Conservation (phyloP, 2,329 filamentous ascomycete species). For the Pseudocercospora pini-densiflorae region DNA sequence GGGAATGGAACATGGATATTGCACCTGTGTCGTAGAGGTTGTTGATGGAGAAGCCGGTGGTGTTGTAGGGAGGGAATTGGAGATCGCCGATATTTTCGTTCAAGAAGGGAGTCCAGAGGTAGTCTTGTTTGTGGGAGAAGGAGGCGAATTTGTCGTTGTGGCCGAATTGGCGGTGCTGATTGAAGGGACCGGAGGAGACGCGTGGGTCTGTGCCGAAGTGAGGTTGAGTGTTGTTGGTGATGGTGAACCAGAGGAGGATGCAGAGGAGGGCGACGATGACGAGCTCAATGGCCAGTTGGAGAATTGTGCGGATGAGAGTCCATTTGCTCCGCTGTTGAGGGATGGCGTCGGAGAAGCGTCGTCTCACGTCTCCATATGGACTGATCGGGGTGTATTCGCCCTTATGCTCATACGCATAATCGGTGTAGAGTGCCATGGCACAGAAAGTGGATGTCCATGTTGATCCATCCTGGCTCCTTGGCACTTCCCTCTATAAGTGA, state of each 20-base stretch:
- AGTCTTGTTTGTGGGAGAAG: constrained; percentile 6
- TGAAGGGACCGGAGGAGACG: not conserved
- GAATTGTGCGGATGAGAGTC: not conserved
- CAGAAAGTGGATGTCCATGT: not conserved
- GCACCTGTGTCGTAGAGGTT: not conserved
- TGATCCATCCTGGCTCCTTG: not conserved
- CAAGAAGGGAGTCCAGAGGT: constrained; percentile 9
- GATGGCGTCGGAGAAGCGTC: not conserved
- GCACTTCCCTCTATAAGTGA: not conserved
- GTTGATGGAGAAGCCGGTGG: not conserved
- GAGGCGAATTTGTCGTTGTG: constrained; percentile 13
- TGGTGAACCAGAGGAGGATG: not conserved
- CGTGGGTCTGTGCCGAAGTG: not conserved
- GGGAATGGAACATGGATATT: constrained; percentile 13
- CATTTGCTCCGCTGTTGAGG: not conserved
- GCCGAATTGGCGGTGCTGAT: constrained; percentile 1
- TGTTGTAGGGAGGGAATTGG: constrained; percentile 14
- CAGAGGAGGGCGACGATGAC: not conserved
- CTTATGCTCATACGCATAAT: not conserved
- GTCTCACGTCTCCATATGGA: not conserved
- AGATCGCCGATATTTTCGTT: constrained; percentile 10
- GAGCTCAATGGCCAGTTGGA: not conserved
- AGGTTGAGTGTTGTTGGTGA: not conserved
- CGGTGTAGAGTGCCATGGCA: not conserved
- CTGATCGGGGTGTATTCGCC: not conserved